Conservation (phyloP, 208 protist species). For the Crithidia sp. region DNA sequence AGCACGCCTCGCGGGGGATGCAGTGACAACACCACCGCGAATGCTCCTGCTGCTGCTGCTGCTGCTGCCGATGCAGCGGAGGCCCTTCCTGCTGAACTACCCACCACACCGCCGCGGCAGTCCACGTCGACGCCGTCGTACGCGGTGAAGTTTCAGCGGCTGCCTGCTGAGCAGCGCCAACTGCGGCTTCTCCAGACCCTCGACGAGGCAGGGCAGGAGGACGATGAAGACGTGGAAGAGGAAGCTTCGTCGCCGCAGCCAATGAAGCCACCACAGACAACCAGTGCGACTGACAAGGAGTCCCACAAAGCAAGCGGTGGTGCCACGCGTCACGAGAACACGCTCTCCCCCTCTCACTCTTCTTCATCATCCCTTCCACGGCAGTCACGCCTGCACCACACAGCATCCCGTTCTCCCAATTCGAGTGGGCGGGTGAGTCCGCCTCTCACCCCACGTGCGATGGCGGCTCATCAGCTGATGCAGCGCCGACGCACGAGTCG, state of each 20-base stretch:
- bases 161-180: conserved; percentile 34
- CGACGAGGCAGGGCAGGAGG: background rate
- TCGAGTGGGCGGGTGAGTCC: conserved; percentile 22
- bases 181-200: conserved; percentile 27
- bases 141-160: conserved; percentile 14
- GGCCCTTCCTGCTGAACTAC: too few species aligned
- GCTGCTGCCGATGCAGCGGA: background rate
- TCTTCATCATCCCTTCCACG: background rate
- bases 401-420: conserved; percentile 23
- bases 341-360: background rate
- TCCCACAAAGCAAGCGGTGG: too few species aligned
- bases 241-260: background rate
- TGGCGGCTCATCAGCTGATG: conserved; percentile 40
- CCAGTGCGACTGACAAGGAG: background rate
- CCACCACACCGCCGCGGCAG: background rate
- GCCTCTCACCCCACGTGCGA: conserved; percentile 32
- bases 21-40: background rate
- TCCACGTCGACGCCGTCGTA: conserved; percentile 10
- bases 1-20: background rate
- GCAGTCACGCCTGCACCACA: background rate
- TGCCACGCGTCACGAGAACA: background rate
- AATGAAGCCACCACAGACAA: background rate
- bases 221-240: background rate
- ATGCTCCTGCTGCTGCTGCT: background rate
- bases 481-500: conserved; percentile 31